These are phyloP conservation scores for Davidsoniella australis DNA, from an alignment of 2,329 filamentous ascomycete genomes.

Conservation along the genomic window DNA sequence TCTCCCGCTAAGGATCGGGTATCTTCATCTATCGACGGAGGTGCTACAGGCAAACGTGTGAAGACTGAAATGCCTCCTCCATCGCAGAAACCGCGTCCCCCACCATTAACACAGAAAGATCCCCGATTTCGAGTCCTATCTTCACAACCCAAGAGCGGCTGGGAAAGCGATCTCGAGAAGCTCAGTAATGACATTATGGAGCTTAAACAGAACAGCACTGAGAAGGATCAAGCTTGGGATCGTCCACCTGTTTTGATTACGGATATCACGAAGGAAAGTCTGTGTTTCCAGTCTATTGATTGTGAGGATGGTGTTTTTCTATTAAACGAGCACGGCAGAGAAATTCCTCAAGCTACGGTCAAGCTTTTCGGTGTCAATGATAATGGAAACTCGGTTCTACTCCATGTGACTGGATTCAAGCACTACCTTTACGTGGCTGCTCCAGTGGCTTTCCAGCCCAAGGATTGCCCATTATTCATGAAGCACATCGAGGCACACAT, in stretches of 20 bases:
- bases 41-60: background rate
- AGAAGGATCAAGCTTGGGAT: conserved; percentile 89
- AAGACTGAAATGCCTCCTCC: conserved; percentile 5
- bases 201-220: conserved; percentile 70
- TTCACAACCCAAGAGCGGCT: conserved; percentile 73
- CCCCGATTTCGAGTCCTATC: conserved; percentile 46
- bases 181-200: conserved; percentile 83
- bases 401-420: conserved; percentile 89
- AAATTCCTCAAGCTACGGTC: conserved; percentile 41
- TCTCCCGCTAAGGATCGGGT: background rate
- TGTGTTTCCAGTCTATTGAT: conserved; percentile 94
- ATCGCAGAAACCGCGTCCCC: background rate
- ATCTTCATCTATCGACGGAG: background rate
- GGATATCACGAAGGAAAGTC: conserved; percentile 40
- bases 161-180: conserved; percentile 89
- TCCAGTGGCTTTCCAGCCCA: conserved; percentile 60
- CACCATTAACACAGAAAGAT: conserved; percentile 31
- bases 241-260: conserved; percentile 37
- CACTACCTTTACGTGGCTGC: conserved; percentile 93
- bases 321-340: conserved; percentile 32
- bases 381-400: conserved; percentile 72
- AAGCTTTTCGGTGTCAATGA: conserved; percentile 86
- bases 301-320: conserved; percentile 73
- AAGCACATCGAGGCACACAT: conserved; percentile 65
- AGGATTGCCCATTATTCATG: conserved; percentile 65